Conservation (phyloP, 176 grass and related monocot genomes). For the Aegilops speltoides region DNA sequence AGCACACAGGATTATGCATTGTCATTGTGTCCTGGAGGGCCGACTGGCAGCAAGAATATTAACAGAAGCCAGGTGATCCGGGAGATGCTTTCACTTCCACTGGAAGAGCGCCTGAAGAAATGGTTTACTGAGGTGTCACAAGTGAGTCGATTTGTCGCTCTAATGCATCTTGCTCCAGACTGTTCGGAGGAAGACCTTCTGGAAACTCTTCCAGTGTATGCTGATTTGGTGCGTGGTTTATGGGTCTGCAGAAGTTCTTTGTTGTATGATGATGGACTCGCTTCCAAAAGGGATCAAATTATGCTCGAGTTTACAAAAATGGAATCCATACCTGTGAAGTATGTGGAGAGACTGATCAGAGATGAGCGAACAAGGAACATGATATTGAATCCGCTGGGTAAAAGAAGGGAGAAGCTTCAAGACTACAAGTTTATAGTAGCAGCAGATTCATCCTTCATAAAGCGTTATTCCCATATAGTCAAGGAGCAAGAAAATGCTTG, state of each 20-base stretch:
- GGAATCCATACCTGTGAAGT: slow-evolving; percentile 23
- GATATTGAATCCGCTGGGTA: slow-evolving; percentile 49
- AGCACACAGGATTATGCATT: slow-evolving; percentile 53
- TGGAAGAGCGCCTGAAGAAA: slow-evolving; percentile 61
- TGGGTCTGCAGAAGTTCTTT: slow-evolving; percentile 81
- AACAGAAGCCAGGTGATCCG: slow-evolving; percentile 44
- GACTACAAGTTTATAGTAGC: slow-evolving; percentile 63
- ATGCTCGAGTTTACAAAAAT: slow-evolving; percentile 60
- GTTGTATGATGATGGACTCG: slow-evolving; percentile 45
- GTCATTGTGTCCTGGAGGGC: slow-evolving; percentile 61
- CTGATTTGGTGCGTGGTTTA: slow-evolving; percentile 67
- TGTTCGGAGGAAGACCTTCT: slow-evolving; percentile 49
- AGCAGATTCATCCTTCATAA: slow-evolving; percentile 55
- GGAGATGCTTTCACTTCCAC: slow-evolving; percentile 43
- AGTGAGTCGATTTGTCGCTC: slow-evolving; percentile 61
- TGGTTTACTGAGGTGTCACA: slow-evolving; percentile 68
- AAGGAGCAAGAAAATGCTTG: slow-evolving; percentile 58
- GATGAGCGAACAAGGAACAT: background rate
- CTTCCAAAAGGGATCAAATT: slow-evolving; percentile 49
- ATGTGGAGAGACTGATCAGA: slow-evolving; percentile 4
- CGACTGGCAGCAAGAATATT: slow-evolving; percentile 34
- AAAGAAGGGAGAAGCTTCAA: slow-evolving; percentile 32
- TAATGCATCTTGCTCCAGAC: slow-evolving; percentile 66
- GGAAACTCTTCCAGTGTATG: slow-evolving; percentile 48
- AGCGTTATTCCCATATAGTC: slow-evolving; percentile 48